phyloP scores from a whole-genome alignment of 108 stramenopile species.

The Discostella stelligeroides region DNA sequence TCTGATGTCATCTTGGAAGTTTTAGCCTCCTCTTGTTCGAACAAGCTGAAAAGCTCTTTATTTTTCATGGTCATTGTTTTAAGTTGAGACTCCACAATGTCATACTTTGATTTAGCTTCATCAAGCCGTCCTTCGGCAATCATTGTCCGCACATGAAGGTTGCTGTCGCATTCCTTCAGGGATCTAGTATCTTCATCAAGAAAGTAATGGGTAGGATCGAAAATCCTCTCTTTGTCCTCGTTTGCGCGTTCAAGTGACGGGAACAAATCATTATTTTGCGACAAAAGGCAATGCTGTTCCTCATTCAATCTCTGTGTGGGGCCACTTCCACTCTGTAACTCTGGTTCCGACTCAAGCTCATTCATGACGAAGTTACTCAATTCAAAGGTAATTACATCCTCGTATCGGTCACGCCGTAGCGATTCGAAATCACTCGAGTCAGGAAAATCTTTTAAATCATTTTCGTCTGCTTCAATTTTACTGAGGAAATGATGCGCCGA shows the following conservation, averaged over 20 bases:
- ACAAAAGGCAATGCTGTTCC: conserved; percentile 75
- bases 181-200: conserved; percentile 68
- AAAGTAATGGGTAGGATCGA: conserved; percentile 54
- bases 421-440: not conserved
- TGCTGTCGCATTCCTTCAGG: conserved; percentile 66
- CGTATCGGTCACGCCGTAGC: no score
- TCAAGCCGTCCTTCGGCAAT: conserved; percentile 65
- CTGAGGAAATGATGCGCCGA: conserved; percentile 7
- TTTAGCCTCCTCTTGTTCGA: conserved; percentile 82
- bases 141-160: conserved; percentile 47
- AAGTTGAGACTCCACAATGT: conserved; percentile 65
- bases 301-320: conserved; percentile 76
- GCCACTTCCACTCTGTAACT: conserved; percentile 42
- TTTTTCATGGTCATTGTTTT: conserved; percentile 82
- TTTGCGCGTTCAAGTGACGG: conserved; percentile 65
- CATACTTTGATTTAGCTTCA: conserved; percentile 55
- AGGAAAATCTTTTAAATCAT: not conserved
- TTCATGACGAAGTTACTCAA: not conserved
- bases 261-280: conserved; percentile 74
- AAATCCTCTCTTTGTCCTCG: conserved; percentile 60
- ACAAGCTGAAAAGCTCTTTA: conserved; percentile 80
- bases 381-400: no score
- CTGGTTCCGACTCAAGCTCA: conserved; percentile 15
- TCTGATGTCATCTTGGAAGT: conserved; percentile 48
- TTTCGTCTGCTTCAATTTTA: not conserved